These are phyloP conservation scores for Stachybotrys echinatus DNA, from an alignment of 2,329 filamentous ascomycete species.

Conservation along the genomic window DNA sequence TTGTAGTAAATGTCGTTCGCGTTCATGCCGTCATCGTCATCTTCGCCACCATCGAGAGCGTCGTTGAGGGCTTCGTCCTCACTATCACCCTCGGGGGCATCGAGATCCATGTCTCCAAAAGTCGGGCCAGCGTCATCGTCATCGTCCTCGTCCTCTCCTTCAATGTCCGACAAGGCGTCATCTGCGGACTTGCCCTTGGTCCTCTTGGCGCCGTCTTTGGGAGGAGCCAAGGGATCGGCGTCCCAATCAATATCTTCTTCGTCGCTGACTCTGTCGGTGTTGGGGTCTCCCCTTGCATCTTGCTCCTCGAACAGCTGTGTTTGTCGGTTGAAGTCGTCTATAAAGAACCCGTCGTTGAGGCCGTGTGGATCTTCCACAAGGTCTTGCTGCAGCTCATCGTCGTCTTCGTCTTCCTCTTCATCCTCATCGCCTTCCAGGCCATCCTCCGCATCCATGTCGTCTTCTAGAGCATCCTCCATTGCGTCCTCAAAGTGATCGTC, in stretches of 20 bases:
- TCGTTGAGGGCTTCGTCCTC: slow-evolving; percentile 55
- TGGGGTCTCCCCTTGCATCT: slow-evolving; percentile 70
- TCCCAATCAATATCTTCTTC: slow-evolving; percentile 89
- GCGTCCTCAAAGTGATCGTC: slow-evolving; percentile 27
- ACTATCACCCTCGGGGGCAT: slow-evolving; percentile 65
- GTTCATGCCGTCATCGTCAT: slow-evolving; percentile 60
- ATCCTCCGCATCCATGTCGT: slow-evolving; percentile 22
- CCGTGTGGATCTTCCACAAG: slow-evolving; percentile 63
- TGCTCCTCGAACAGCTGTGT: slow-evolving; percentile 85
- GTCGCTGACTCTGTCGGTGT: slow-evolving; percentile 70
- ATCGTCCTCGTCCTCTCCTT: slow-evolving; percentile 45
- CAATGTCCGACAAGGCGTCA: slow-evolving; percentile 14
- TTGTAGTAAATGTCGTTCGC: slow-evolving; percentile 87
- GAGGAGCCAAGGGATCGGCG: slow-evolving; percentile 59
- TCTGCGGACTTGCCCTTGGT: slow-evolving; percentile 23
- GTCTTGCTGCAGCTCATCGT: slow-evolving; percentile 40
- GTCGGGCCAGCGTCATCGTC: slow-evolving; percentile 75
- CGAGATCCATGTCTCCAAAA: slow-evolving; percentile 73
- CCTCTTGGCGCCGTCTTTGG: slow-evolving; percentile 18
- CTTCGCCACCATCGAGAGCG: slow-evolving; percentile 30
- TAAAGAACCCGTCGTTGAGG: slow-evolving; percentile 96
- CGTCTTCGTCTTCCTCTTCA: slow-evolving; percentile 31
- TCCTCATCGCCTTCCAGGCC: slow-evolving; percentile 28
- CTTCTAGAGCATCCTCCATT: slow-evolving; percentile 22
- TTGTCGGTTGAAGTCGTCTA: slow-evolving; percentile 95